A percentile compares a stretch with the other conserved stretches of the same genome.
These are phyloP conservation scores for Botryotinia narcissicola DNA, from an alignment of 2,329 filamentous ascomycete genomes.

Conservation along the genomic window DNA sequence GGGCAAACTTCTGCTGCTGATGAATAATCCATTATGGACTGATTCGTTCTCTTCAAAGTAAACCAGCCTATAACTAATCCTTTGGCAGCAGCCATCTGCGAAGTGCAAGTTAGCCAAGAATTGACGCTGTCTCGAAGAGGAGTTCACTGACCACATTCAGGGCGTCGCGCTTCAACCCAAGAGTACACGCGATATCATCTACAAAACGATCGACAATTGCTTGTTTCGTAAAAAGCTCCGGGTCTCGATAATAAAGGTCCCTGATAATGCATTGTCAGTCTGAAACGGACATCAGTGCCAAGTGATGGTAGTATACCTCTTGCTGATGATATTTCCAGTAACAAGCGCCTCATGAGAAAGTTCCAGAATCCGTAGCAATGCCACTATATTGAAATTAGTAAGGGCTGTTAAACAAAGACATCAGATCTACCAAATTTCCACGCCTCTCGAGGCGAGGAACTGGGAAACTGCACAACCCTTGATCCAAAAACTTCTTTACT, in stretches of 20 bases:
- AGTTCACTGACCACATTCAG: slow-evolving; percentile 63
- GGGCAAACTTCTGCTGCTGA: slow-evolving; percentile 42
- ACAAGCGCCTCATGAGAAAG: slow-evolving; percentile 58
- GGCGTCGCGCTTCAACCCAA: slow-evolving; percentile 60
- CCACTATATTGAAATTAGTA: slow-evolving; percentile 43
- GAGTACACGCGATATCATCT: slow-evolving; percentile 70
- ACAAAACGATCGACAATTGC: slow-evolving; percentile 67
- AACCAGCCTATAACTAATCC: slow-evolving; percentile 65
- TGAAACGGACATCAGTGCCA: not conserved
- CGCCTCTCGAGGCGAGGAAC: slow-evolving; percentile 47
- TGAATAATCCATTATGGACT: slow-evolving; percentile 42
- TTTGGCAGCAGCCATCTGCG: slow-evolving; percentile 70
- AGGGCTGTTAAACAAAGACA: slow-evolving; percentile 23
- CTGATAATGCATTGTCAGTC: slow-evolving; percentile 44
- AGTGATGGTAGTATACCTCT: slow-evolving; percentile 48
- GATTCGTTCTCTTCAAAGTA: slow-evolving; percentile 46
- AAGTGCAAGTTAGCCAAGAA: slow-evolving; percentile 11
- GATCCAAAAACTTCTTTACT: not conserved
- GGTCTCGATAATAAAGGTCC: slow-evolving; percentile 77
- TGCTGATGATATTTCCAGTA: slow-evolving; percentile 55
- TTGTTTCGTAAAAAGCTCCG: slow-evolving; percentile 69
- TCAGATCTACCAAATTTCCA: slow-evolving; percentile 50
- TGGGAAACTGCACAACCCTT: slow-evolving; percentile 45
- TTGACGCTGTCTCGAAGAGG: not conserved
- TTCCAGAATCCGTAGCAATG: slow-evolving; percentile 57